Conservation (phyloP, 2,329 filamentous ascomycete genomes). For the Colletotrichum siamense region DNA sequence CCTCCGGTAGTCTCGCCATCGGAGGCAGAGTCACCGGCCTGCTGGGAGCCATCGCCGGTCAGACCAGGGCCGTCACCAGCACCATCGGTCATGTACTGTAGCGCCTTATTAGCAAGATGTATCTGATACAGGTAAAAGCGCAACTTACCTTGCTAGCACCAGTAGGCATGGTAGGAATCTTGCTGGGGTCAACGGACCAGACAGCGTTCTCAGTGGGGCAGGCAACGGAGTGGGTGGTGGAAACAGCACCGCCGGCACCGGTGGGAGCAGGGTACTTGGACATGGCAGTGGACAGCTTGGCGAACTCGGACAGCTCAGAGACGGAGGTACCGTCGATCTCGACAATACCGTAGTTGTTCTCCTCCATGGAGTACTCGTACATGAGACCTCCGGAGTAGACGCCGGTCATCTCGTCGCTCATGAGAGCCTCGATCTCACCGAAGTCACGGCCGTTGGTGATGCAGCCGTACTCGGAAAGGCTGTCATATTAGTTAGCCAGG, state of each 20-base stretch:
- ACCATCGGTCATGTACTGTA: conserved; percentile 56
- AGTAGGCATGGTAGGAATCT: conserved; percentile 57
- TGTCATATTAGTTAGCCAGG: not conserved
- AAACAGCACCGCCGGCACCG: conserved; percentile 54
- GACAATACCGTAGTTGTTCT: conserved; percentile 82
- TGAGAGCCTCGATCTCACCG: conserved; percentile 78
- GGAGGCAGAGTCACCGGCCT: conserved; percentile 43
- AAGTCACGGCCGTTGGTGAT: conserved; percentile 82
- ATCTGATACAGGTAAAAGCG: not conserved
- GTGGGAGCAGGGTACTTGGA: conserved; percentile 54
- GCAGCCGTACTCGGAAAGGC: conserved; percentile 93
- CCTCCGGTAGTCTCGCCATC: conserved; percentile 49
- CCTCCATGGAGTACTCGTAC: conserved; percentile 90
- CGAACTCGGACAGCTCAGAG: conserved; percentile 67
- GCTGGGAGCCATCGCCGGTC: conserved; percentile 58
- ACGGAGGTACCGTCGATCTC: conserved; percentile 62
- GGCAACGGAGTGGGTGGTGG: conserved; percentile 48
- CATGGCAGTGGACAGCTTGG: conserved; percentile 54
- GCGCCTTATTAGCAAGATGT: not conserved
- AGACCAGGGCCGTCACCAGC: conserved; percentile 61
- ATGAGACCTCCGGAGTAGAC: conserved; percentile 97
- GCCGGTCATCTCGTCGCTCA: conserved; percentile 79
- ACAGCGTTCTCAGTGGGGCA: conserved; percentile 55
- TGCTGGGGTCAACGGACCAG: conserved; percentile 58
- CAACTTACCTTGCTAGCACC: conserved; percentile 43